These are phyloP conservation scores for Neofusicoccum ribis DNA, from an alignment of 2,329 filamentous ascomycete genomes.

Conservation along the genomic window DNA sequence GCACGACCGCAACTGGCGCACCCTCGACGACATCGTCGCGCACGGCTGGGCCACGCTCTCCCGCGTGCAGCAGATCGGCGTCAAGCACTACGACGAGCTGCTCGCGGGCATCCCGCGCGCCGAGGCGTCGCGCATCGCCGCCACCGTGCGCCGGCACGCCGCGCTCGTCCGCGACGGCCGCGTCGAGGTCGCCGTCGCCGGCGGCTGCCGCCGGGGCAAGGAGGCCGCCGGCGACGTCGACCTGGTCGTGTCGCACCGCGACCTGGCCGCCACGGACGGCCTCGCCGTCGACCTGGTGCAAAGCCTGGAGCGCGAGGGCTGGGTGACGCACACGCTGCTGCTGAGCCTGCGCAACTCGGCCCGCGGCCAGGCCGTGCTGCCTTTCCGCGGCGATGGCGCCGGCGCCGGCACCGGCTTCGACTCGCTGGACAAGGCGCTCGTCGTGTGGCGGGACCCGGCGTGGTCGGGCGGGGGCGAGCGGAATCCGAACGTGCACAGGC, in stretches of 20 bases:
- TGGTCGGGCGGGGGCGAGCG: conserved; percentile 35
- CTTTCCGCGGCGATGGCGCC: conserved; percentile 43
- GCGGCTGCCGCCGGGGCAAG: conserved; percentile 81
- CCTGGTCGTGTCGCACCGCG: conserved; percentile 76
- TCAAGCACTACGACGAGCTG: conserved; percentile 93
- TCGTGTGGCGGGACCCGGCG: conserved; percentile 80
- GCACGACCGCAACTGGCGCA: conserved; percentile 71
- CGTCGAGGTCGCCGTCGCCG: conserved; percentile 67
- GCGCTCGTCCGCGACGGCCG: conserved; percentile 57
- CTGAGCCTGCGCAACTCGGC: conserved; percentile 70
- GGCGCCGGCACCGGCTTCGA: conserved; percentile 66
- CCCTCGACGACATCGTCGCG: conserved; percentile 83
- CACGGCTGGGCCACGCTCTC: conserved; percentile 74
- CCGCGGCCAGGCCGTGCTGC: conserved; percentile 66
- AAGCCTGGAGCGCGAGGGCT: conserved; percentile 66
- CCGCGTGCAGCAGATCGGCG: conserved; percentile 85
- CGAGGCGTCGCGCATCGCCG: conserved; percentile 72
- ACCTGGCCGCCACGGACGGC: conserved; percentile 66
- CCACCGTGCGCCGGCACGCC: conserved; percentile 66
- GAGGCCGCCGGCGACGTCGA: conserved; percentile 77
- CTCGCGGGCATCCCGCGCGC: conserved; percentile 65
- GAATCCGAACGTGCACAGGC: conserved; percentile 74
- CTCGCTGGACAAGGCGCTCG: conserved; percentile 84
- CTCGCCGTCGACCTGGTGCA: conserved; percentile 72
- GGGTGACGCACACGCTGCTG: conserved; percentile 79